Conservation (phyloP, 2,329 filamentous ascomycete species). For the Sordariomycetes sp. region DNA sequence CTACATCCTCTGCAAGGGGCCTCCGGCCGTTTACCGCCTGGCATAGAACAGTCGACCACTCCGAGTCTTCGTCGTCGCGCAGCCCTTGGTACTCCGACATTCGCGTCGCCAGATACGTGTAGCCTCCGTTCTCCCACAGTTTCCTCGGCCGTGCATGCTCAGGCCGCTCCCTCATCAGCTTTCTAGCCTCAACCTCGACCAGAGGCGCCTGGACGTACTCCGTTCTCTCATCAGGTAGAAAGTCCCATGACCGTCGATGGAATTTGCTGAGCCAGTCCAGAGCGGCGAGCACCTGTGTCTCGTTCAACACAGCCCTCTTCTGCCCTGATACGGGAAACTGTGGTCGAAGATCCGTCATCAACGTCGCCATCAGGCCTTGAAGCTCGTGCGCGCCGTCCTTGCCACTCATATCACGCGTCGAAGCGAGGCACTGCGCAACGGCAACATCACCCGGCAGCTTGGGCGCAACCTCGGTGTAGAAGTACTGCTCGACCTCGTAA, state of each 20-base stretch:
- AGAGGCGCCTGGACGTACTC: conserved; percentile 43
- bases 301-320: conserved; percentile 36
- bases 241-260: conserved; percentile 43
- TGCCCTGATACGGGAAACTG: conserved; percentile 47
- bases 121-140: conserved; percentile 58
- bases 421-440: conserved; percentile 41
- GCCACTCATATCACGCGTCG: conserved; percentile 20
- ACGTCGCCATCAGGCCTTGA: conserved; percentile 36
- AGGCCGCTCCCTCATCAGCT: conserved; percentile 5
- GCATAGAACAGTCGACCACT: conserved; percentile 47
- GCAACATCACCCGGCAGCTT: conserved; percentile 30
- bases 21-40: conserved; percentile 10
- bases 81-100: conserved; percentile 44
- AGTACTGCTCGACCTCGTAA: conserved; percentile 59
- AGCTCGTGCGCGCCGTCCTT: conserved; percentile 12
- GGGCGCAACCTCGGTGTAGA: conserved; percentile 49
- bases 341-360: conserved; percentile 46
- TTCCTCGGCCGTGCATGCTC: no score
- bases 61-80: conserved; percentile 31
- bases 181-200: conserved; percentile 32
- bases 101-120: conserved; percentile 59
- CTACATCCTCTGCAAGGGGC: conserved; percentile 41
- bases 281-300: conserved; percentile 39
- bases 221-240: conserved; percentile 17
- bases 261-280: conserved; percentile 56